phyloP scores from a whole-genome alignment of 2,329 filamentous ascomycete species.

The Colletotrichum sp. region DNA sequence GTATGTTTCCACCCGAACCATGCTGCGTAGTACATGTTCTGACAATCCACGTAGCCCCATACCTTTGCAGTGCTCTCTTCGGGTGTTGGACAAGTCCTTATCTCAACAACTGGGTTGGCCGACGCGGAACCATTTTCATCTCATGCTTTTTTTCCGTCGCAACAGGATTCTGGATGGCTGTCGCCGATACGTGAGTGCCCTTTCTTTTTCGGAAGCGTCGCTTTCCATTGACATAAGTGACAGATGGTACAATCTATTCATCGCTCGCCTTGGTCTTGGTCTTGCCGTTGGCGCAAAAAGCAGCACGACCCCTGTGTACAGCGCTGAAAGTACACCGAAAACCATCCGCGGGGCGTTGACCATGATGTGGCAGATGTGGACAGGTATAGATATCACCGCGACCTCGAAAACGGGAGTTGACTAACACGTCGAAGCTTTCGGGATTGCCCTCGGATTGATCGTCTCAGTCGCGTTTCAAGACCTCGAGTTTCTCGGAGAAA shows the following conservation, averaged over 20 bases:
- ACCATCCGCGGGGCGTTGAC: constrained; percentile 42
- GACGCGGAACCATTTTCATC: constrained; percentile 69
- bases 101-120: constrained; percentile 65
- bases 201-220: constrained; percentile 24
- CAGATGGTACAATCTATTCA: constrained; percentile 38
- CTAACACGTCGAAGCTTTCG: constrained; percentile 32
- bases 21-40: neutral
- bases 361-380: constrained; percentile 38
- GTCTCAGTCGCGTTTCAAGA: constrained; percentile 36
- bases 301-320: constrained; percentile 38
- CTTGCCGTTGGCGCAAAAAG: constrained; percentile 42
- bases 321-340: constrained; percentile 40
- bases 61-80: constrained; percentile 52
- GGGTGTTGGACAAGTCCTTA: constrained; percentile 38
- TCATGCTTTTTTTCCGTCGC: constrained; percentile 60
- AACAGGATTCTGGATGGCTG: constrained; percentile 59
- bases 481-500: constrained; percentile 34
- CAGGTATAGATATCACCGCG: neutral
- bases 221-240: constrained; percentile 36
- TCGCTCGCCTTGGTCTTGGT: constrained; percentile 38
- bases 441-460: constrained; percentile 44
- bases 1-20: neutral
- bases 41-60: constrained; percentile 41
- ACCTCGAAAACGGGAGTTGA: constrained; percentile 1
- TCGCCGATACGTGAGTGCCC: constrained; percentile 56